phyloP scores from a whole-genome alignment of 2,329 filamentous ascomycete genomes.

The Chrysoporthe puriensis region DNA sequence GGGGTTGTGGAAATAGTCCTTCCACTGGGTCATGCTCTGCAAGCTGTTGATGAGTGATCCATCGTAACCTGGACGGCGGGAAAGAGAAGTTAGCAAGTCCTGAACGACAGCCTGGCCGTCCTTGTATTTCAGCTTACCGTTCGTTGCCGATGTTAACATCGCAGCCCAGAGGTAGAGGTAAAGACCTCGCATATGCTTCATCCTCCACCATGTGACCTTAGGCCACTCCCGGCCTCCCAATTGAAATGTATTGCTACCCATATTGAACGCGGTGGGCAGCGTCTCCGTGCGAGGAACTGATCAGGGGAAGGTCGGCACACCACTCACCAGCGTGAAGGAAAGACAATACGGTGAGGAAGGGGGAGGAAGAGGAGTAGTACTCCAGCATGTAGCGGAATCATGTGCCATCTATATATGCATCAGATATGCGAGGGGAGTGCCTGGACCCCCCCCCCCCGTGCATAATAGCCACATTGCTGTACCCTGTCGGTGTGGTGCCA shows the following conservation, averaged over 20 bases:
- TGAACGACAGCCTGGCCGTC: too few relatives aligned
- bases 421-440: not conserved
- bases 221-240: conserved; percentile 35
- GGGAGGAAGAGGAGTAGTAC: not conserved
- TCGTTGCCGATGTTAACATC: conserved; percentile 41
- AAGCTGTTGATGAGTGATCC: conserved; percentile 52
- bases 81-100: not conserved
- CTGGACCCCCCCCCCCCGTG: not conserved
- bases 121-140: conserved; percentile 34
- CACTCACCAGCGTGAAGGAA: not conserved
- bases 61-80: conserved; percentile 40
- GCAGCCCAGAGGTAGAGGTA: conserved; percentile 41
- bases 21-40: conserved; percentile 49
- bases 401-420: conserved; percentile 19
- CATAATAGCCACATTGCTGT: not conserved
- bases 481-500: not conserved
- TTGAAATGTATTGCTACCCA: conserved; percentile 33
- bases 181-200: conserved; percentile 37
- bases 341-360: not conserved
- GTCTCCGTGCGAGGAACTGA: not conserved
- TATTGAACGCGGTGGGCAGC: conserved; percentile 4
- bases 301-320: not conserved
- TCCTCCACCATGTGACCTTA: conserved; percentile 38
- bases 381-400: not conserved
- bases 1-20: conserved; percentile 39